Evolutionary conservation across 768 basidiomycete species (phyloP).

Genomic region (Mycena filopes): DNA sequence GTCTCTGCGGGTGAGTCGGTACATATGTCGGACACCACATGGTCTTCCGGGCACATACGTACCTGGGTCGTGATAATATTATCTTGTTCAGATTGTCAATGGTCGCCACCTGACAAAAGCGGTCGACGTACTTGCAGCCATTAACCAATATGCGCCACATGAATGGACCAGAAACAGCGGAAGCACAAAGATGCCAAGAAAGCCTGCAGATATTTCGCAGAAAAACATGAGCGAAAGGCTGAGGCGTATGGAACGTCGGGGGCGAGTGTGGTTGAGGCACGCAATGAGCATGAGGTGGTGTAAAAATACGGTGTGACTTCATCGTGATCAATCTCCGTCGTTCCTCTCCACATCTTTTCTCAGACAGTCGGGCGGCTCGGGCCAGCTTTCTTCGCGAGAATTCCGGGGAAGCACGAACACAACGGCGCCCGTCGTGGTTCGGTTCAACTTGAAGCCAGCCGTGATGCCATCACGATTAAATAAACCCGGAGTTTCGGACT

Average conservation of each 20-base stretch:
- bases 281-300: slow-evolving; percentile 1
- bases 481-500: no score
- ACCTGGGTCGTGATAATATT: slow-evolving; percentile 33
- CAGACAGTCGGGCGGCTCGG: no score
- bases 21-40: no score
- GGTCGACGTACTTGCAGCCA: slow-evolving; percentile 23
- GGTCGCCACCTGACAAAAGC: not conserved
- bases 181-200: not conserved
- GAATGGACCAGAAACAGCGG: slow-evolving; percentile 1
- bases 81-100: slow-evolving; percentile 20
- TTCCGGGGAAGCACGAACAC: no score
- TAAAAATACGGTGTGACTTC: slow-evolving; percentile 8
- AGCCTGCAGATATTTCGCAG: not conserved
- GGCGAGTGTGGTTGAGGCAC: not conserved
- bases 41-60: no score
- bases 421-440: no score
- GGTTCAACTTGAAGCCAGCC: no score
- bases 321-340: not conserved
- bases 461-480: no score
- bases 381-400: no score
- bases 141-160: slow-evolving; percentile 31
- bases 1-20: no score
- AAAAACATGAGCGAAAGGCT: slow-evolving; percentile 9
- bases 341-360: no score
- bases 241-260: no score